A percentile compares a stretch with the other conserved stretches of the same genome.
Conservation (phyloP, 2,329 filamentous ascomycete species). For the Calonectria multiphialidica region DNA sequence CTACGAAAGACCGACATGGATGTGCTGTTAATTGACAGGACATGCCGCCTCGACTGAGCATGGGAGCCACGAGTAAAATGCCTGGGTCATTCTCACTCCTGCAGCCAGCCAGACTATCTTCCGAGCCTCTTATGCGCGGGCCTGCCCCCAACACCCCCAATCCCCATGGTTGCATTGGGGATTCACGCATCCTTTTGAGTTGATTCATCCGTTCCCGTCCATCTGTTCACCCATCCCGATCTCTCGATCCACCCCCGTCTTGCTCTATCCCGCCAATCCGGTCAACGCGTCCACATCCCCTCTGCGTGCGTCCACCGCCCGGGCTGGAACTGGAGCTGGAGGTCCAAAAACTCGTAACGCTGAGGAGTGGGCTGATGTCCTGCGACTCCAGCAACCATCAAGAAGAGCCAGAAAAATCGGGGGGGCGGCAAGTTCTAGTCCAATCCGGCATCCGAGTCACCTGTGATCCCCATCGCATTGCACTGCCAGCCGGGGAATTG, state of each 20-base stretch:
- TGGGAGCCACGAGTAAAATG: slow-evolving; percentile 44
- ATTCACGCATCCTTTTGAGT: slow-evolving; percentile 17
- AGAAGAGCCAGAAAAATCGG: slow-evolving; percentile 13
- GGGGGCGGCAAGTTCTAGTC: slow-evolving; percentile 32
- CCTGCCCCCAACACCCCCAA: slow-evolving; percentile 1
- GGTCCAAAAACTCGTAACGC: slow-evolving; percentile 29
- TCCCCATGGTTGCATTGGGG: slow-evolving; percentile 9
- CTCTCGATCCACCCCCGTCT: slow-evolving; percentile 21
- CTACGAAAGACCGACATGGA: slow-evolving; percentile 35
- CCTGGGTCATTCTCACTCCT: slow-evolving; percentile 30
- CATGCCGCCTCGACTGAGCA: slow-evolving; percentile 34
- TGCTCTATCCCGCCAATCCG: slow-evolving; percentile 36
- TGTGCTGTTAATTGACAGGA: slow-evolving; percentile 37
- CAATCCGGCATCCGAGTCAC: slow-evolving; percentile 36
- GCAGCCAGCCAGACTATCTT: slow-evolving; percentile 15
- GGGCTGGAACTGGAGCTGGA: slow-evolving; percentile 24
- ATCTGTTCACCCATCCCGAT: slow-evolving; percentile 26
- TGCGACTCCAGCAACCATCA: slow-evolving; percentile 18
- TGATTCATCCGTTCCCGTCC: slow-evolving; percentile 25
- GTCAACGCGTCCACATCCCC: slow-evolving; percentile 20
- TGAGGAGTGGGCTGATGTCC: slow-evolving; percentile 37
- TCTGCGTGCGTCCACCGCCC: slow-evolving; percentile 23
- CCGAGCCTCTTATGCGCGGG: slow-evolving; percentile 1
- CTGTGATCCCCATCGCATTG: slow-evolving; percentile 35
- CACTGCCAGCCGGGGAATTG: slow-evolving; percentile 32